A percentile compares a stretch with the other conserved stretches of the same genome.
phyloP scores from a whole-genome alignment of 2,329 filamentous ascomycete species.

The Pseudogymnoascus sp. region DNA sequence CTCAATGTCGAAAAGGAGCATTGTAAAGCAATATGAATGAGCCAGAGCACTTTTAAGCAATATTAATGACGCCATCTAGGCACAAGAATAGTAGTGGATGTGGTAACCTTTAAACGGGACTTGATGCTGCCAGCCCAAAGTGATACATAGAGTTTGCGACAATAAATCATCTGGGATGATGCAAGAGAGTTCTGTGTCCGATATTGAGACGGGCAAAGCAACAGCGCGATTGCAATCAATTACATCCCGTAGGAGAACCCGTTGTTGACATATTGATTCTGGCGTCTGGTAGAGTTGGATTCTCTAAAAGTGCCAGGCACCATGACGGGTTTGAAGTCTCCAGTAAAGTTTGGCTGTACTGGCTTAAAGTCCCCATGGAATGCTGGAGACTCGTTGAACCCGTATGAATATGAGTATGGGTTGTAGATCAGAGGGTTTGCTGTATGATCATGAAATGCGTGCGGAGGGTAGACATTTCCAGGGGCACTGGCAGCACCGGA shows the following conservation, averaged over 20 bases:
- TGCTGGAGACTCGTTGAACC: conserved; percentile 13
- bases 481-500: conserved; percentile 12
- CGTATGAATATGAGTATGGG: conserved; percentile 18
- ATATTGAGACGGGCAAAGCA: not conserved
- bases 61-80: not conserved
- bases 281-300: not conserved
- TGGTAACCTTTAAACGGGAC: not conserved
- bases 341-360: conserved; percentile 14
- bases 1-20: not conserved
- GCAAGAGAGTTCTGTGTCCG: not conserved
- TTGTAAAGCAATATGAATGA: not conserved
- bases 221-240: not conserved
- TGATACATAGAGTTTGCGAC: not conserved
- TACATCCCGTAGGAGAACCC: not conserved
- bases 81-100: not conserved
- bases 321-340: conserved; percentile 17
- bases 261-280: not conserved
- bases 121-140: not conserved
- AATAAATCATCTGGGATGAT: not conserved
- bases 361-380: conserved; percentile 12
- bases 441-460: conserved; percentile 23
- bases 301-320: not conserved
- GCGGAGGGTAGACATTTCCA: conserved; percentile 23
- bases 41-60: not conserved
- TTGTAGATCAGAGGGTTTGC: conserved; percentile 26